Percentiles rank a stretch among this genome's conserved stretches.
Evolutionary conservation across 176 grass and related monocot genomes (phyloP).

Genomic region (Alopecurus myosuroides): DNA sequence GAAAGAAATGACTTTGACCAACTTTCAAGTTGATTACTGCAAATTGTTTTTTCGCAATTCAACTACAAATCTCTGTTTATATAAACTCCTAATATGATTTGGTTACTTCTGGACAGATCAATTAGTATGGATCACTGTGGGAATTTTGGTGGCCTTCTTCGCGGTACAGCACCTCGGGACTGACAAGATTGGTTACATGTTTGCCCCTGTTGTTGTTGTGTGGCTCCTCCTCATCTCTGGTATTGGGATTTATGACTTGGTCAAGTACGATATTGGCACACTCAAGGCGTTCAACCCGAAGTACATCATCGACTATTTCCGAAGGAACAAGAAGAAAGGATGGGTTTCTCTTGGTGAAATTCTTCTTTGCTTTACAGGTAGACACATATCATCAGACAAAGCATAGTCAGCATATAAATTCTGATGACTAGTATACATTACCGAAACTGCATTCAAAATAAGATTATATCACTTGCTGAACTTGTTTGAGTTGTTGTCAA

Average conservation of each 20-base stretch:
- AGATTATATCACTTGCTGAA: neutral
- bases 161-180: slow-evolving; percentile 52
- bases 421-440: neutral
- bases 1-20: neutral
- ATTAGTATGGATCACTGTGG: slow-evolving; percentile 57
- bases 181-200: slow-evolving; percentile 62
- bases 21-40: neutral
- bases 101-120: slow-evolving; percentile 21
- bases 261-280: slow-evolving; percentile 47
- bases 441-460: neutral
- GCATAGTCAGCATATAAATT: neutral
- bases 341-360: slow-evolving; percentile 72
- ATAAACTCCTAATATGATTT: neutral
- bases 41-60: neutral
- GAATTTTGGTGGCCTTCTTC: slow-evolving; percentile 50
- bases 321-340: slow-evolving; percentile 54
- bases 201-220: slow-evolving; percentile 46
- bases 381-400: neutral
- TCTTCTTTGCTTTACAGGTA: slow-evolving; percentile 70
- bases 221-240: slow-evolving; percentile 56
- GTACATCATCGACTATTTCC: slow-evolving; percentile 66
- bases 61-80: neutral
- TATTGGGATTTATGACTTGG: slow-evolving; percentile 52
- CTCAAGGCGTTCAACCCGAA: slow-evolving; percentile 57
- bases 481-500: neutral